These are phyloP conservation scores for Aethionema arabicum DNA, from an alignment of 345 rosid genomes.

Conservation along the genomic window DNA sequence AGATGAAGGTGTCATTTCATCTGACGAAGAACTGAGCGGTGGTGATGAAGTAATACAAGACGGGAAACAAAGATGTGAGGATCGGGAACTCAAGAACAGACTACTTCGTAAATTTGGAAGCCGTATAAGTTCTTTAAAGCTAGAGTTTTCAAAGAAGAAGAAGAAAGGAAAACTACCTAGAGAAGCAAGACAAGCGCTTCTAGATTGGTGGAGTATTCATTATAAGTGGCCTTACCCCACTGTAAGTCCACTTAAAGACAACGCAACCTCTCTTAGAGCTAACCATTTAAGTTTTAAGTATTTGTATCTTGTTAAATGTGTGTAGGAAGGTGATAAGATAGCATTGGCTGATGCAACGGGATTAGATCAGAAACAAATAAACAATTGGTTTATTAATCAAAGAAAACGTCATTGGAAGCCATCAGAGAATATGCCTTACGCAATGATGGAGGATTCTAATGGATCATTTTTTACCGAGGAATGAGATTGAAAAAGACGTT, in stretches of 20 bases:
- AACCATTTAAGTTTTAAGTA: neutral
- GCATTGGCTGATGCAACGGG: conserved; percentile 79
- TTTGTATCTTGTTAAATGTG: neutral
- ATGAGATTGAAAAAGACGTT: conserved; percentile 21
- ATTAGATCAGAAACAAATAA: conserved; percentile 79
- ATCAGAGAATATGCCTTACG: conserved; percentile 72
- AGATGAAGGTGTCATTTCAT: conserved; percentile 66
- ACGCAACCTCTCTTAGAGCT: neutral
- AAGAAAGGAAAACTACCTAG: conserved; percentile 86
- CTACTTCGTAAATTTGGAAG: conserved; percentile 67
- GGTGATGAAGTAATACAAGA: conserved; percentile 56
- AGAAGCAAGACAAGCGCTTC: conserved; percentile 77
- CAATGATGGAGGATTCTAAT: conserved; percentile 59
- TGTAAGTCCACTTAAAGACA: conserved; percentile 34
- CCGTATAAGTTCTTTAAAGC: conserved; percentile 66
- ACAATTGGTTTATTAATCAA: conserved; percentile 91
- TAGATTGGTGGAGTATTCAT: conserved; percentile 80
- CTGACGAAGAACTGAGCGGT: conserved; percentile 68
- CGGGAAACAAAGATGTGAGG: conserved; percentile 51
- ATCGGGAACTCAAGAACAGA: conserved; percentile 61
- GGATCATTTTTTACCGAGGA: conserved; percentile 65
- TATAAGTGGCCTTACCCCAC: conserved; percentile 94
- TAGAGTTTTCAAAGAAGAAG: conserved; percentile 84
- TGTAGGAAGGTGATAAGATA: conserved; percentile 77
- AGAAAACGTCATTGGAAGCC: conserved; percentile 93